Evolutionary conservation across 2,329 filamentous ascomycete species (phyloP).

Genomic region (Scytalidium sp.): DNA sequence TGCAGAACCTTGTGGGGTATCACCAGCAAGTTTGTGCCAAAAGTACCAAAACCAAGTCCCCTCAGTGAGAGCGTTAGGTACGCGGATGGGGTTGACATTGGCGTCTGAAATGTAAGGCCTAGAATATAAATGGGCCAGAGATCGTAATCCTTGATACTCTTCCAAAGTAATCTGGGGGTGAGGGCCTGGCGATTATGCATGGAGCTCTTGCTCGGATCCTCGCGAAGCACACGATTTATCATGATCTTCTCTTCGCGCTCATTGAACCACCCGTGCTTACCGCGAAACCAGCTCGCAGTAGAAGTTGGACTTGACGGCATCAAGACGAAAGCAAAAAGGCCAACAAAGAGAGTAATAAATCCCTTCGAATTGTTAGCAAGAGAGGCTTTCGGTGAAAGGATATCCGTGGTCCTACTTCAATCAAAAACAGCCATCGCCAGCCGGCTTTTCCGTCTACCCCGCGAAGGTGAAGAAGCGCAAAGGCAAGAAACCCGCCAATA

Average conservation of each 20-base stretch:
- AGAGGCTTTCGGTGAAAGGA: conserved; percentile 10
- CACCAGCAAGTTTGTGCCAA: conserved; percentile 60
- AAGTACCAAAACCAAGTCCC: conserved; percentile 55
- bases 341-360: conserved; percentile 21
- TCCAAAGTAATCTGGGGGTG: conserved; percentile 40
- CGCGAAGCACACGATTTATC: conserved; percentile 53
- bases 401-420: conserved; percentile 9
- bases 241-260: conserved; percentile 60
- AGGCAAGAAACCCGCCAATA: conserved; percentile 20
- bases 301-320: conserved; percentile 22
- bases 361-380: conserved; percentile 11
- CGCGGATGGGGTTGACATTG: conserved; percentile 40
- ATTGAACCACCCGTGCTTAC: conserved; percentile 59
- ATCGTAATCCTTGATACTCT: conserved; percentile 47
- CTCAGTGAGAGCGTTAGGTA: conserved; percentile 60
- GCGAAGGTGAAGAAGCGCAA: conserved; percentile 20
- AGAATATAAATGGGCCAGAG: conserved; percentile 48
- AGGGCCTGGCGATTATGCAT: conserved; percentile 52
- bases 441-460: conserved; percentile 17
- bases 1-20: conserved; percentile 54
- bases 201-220: conserved; percentile 43
- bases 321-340: conserved; percentile 16
- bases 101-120: conserved; percentile 47
- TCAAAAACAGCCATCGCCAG: conserved; percentile 38
- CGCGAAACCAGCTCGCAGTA: conserved; percentile 50